Percentiles rank a stretch among this genome's conserved stretches.
Evolutionary conservation across 352 stramenopile genomes (phyloP).

Genomic region (Blastocystis sp.): DNA sequence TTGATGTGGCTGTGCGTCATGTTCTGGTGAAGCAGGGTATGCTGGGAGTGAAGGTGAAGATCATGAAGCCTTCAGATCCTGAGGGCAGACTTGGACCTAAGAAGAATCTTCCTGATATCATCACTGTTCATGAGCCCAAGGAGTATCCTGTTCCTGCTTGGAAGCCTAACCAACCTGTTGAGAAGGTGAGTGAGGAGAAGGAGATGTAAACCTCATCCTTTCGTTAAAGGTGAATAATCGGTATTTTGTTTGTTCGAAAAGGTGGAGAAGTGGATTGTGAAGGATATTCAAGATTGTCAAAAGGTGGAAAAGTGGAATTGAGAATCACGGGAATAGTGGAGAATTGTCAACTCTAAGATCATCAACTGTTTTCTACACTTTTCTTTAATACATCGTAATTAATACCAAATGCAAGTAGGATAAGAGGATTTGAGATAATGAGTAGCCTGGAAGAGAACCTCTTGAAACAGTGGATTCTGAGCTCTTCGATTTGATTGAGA

Average conservation of each 20-base stretch:
- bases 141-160: slow-evolving; percentile 69
- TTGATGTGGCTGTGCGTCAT: slow-evolving; percentile 93
- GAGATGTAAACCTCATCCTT: not conserved
- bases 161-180: slow-evolving; percentile 19
- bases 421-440: not conserved
- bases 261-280: too few relatives aligned
- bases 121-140: slow-evolving; percentile 97
- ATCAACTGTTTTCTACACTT: not conserved
- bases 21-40: slow-evolving; percentile 98
- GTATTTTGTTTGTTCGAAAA: slow-evolving; percentile 24
- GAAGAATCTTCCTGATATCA: slow-evolving; percentile 91
- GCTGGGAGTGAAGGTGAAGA: slow-evolving; percentile 96
- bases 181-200: not conserved
- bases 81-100: slow-evolving; percentile 91
- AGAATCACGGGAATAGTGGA: not conserved
- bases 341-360: too few relatives aligned
- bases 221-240: slow-evolving; percentile 1
- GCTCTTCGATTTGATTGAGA: slow-evolving; percentile 87
- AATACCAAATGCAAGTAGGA: not conserved
- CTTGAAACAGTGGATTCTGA: slow-evolving; percentile 81
- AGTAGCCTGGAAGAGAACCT: slow-evolving; percentile 65
- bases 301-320: not conserved
- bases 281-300: not conserved
- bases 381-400: not conserved
- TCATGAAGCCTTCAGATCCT: slow-evolving; percentile 97